A percentile compares a stretch with the other conserved stretches of the same genome.
These are phyloP conservation scores for Bacidia gigantensis DNA, from an alignment of 495 filamentous ascomycete species.

Conservation along the genomic window DNA sequence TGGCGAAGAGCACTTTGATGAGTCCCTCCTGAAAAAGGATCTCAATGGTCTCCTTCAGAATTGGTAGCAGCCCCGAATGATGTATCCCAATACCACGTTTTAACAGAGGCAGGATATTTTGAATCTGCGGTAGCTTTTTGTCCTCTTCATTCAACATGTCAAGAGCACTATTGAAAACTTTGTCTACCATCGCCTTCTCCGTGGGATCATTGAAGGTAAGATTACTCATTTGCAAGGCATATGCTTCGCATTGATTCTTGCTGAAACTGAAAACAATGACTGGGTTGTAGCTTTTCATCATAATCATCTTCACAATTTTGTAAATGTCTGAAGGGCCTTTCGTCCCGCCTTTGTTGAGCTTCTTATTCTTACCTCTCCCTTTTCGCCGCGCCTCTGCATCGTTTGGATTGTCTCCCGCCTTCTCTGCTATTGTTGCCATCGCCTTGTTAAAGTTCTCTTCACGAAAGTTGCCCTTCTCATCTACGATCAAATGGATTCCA, in stretches of 20 bases:
- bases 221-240: conserved; percentile 68
- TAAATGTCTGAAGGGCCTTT: conserved; percentile 69
- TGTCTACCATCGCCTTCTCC: conserved; percentile 86
- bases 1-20: conserved; percentile 95
- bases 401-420: conserved; percentile 68
- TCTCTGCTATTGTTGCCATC: conserved; percentile 79
- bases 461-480: conserved; percentile 88
- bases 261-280: conserved; percentile 99
- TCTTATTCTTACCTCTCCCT: conserved; percentile 83
- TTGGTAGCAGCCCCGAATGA: conserved; percentile 89
- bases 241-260: conserved; percentile 84
- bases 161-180: conserved; percentile 85
- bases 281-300: conserved; percentile 87
- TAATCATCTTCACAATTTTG: conserved; percentile 97
- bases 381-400: conserved; percentile 66
- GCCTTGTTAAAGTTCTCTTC: conserved; percentile 95
- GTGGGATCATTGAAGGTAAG: conserved; percentile 96
- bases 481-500: conserved; percentile 87
- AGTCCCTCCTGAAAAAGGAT: conserved; percentile 96
- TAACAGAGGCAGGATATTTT: conserved; percentile 78
- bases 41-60: conserved; percentile 96
- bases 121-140: conserved; percentile 71
- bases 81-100: conserved; percentile 91
- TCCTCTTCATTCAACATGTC: conserved; percentile 85
- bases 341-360: conserved; percentile 71